Evolutionary conservation across 2,329 filamentous ascomycete genomes (phyloP), one percentile per base, ranked within the genome.

Genomic region (Colletotrichum karsti): DNA sequence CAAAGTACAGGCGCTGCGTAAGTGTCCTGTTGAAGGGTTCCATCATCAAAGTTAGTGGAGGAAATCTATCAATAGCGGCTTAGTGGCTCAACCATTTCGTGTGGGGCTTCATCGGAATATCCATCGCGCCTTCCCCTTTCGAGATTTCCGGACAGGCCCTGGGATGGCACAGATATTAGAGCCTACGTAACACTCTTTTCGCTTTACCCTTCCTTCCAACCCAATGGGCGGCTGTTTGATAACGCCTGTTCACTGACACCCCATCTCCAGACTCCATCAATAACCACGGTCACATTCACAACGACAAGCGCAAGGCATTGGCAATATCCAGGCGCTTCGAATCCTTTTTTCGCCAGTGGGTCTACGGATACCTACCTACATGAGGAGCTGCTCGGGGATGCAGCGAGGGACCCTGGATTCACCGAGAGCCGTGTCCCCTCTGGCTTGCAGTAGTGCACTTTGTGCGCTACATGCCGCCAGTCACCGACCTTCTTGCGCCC

Each of bases 101-200:
- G 26, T 46, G 48, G 63, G 12, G 26, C 33, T 2, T 9, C 37
- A 54, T 61, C 46, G 63, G 56, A 51, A 37, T 12, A 30, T 15
- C 30, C 48, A 65, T 30, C 8, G 22, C 48, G 24, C 57, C 50
- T 35, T 61, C 12, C 57, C 33, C 7, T 9, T 56, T 55, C 50
- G 33, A 57, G 57, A 55, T 28, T 39, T 35, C 56, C 41, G 53
- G 22, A 15, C 60, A 67, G 59, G 60, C 28, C 30, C 53, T n/a
- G n/a, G 64, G 64, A 54, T 58, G 44, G 64, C 64, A 67, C 64
- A 24, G 51, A 53, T 58, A 67, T 46, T 53, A 58, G 44, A 33
- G 64, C 60, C 42, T 64, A 67, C 64, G 64, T 67, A 67, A 58
- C 60, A 22, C 53, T 67, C 51, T 26, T 33, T 60, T 30, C 39